A percentile compares a stretch with the other conserved stretches of the same genome.
Evolutionary conservation across 2,329 filamentous ascomycete genomes (phyloP).

Genomic region (Saccharata proteae): DNA sequence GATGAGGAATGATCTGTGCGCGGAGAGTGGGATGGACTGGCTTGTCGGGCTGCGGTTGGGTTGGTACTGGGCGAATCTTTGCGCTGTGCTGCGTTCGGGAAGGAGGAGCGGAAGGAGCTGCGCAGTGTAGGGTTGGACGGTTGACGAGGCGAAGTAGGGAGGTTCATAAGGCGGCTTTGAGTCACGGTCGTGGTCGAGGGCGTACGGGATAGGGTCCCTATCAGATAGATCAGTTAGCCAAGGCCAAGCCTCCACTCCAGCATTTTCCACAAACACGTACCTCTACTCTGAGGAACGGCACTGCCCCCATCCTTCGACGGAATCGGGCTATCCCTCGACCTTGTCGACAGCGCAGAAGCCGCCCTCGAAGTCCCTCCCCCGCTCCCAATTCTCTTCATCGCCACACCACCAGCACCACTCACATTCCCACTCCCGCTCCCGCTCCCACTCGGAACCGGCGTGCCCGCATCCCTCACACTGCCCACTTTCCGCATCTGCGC

Average conservation of each 20-base stretch:
- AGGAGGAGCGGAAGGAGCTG: conserved; percentile 15
- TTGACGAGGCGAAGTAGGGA: conserved; percentile 15
- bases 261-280: conserved; percentile 5
- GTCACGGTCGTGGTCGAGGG: conserved; percentile 38
- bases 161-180: conserved; percentile 12
- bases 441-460: too few species aligned
- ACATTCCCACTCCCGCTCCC: conserved; percentile 28
- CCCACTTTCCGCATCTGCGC: conserved; percentile 76
- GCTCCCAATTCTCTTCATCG: conserved; percentile 42
- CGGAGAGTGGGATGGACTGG: conserved; percentile 16
- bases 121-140: too few species aligned
- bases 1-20: conserved; percentile 12
- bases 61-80: conserved; percentile 10
- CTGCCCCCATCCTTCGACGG: conserved; percentile 37
- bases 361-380: conserved; percentile 31
- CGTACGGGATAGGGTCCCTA: conserved; percentile 30
- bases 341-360: conserved; percentile 45
- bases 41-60: conserved; percentile 12
- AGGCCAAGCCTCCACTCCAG: too few species aligned
- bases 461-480: conserved; percentile 45
- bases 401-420: conserved; percentile 32
- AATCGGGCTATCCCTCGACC: conserved; percentile 44
- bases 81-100: conserved; percentile 10
- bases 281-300: too few species aligned
- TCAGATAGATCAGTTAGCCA: neutral